Conservation (phyloP, 2,329 filamentous ascomycete genomes). For the Botrytis elliptica region DNA sequence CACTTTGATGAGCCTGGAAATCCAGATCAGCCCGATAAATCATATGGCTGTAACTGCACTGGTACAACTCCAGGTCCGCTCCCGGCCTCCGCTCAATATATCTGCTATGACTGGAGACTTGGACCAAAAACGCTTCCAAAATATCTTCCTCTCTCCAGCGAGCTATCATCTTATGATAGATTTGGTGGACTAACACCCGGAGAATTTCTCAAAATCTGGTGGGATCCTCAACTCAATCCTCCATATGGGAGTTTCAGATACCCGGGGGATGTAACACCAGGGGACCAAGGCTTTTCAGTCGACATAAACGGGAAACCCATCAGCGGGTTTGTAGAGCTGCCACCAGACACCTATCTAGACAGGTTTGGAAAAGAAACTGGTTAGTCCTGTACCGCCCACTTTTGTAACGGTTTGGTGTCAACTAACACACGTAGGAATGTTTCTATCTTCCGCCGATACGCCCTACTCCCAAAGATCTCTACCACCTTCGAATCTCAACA, state of each 20-base stretch:
- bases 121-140: slow-evolving; percentile 12
- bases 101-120: slow-evolving; percentile 12
- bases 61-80: slow-evolving; percentile 6
- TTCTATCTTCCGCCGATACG: slow-evolving; percentile 8
- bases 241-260: neutral
- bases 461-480: slow-evolving; percentile 11
- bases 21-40: neutral
- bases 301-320: slow-evolving; percentile 8
- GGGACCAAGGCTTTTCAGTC: slow-evolving; percentile 5
- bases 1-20: neutral
- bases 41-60: slow-evolving; percentile 15
- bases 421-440: neutral
- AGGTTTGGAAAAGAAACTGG: slow-evolving; percentile 20
- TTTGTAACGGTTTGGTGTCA: too few relatives aligned
- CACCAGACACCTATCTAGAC: neutral
- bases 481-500: slow-evolving; percentile 13
- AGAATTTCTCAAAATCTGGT: slow-evolving; percentile 15
- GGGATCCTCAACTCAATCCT: neutral
- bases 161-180: slow-evolving; percentile 18
- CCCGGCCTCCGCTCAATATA: slow-evolving; percentile 9
- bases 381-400: neutral
- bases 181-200: slow-evolving; percentile 13
- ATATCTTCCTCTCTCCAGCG: slow-evolving; percentile 11
- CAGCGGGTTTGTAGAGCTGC: slow-evolving; percentile 2
- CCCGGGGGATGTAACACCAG: neutral